Evolutionary conservation across 768 basidiomycete species (phyloP).

Genomic region (Rhodocollybia butyracea): DNA sequence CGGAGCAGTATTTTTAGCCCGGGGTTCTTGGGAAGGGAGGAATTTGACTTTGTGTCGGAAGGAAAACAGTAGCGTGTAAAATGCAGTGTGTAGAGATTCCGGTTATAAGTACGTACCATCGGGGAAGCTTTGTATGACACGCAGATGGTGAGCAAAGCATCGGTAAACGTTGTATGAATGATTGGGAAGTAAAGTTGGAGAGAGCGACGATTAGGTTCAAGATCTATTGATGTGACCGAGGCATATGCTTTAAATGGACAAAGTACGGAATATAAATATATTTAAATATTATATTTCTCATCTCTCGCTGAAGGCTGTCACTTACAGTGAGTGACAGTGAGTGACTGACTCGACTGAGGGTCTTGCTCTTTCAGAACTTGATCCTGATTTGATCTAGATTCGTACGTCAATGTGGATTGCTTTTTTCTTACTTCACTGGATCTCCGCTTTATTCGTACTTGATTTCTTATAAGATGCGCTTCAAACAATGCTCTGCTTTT

Average conservation of each 20-base stretch:
- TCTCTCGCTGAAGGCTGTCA: no score
- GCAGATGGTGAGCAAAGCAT: conserved; percentile 3
- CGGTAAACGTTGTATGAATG: conserved; percentile 5
- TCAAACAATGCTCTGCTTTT: conserved; percentile 17
- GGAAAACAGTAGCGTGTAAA: background rate
- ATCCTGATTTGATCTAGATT: no score
- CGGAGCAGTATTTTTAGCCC: background rate
- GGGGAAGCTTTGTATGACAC: background rate
- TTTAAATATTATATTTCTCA: no score
- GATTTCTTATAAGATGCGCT: conserved; percentile 6
- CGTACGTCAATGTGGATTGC: no score
- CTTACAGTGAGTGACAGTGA: background rate
- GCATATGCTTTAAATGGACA: background rate
- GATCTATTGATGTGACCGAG: conserved; percentile 19
- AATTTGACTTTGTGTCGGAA: no score
- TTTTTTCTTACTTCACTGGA: background rate
- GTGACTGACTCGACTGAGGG: no score
- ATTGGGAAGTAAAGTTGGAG: conserved; percentile 24
- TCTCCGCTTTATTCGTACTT: conserved; percentile 10
- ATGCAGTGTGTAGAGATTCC: background rate
- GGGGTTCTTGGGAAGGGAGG: background rate
- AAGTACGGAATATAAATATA: background rate
- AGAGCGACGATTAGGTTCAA: conserved; percentile 33
- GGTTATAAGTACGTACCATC: background rate
- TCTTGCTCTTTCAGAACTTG: no score